These are phyloP conservation scores for Glycine tomentella DNA, from an alignment of 306 rosid species.

Conservation along the genomic window DNA sequence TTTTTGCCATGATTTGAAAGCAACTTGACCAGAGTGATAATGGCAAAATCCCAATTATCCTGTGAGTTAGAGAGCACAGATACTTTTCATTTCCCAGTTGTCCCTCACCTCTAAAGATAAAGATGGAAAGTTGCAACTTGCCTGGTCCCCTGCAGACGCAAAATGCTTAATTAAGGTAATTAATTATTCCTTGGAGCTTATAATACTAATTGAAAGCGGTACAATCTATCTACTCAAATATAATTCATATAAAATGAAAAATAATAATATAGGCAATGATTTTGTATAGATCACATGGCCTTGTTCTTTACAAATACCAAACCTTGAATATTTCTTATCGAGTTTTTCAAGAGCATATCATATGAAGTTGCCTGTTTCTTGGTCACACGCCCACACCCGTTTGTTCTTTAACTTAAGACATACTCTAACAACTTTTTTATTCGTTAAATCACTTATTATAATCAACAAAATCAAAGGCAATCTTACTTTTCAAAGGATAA, in stretches of 20 bases:
- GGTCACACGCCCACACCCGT: background rate
- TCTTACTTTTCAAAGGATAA: conserved; percentile 39
- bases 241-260: background rate
- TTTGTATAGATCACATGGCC: conserved; percentile 29
- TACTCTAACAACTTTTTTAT: conserved; percentile 10
- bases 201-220: background rate
- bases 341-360: background rate
- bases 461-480: conserved; percentile 35
- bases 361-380: conserved; percentile 19
- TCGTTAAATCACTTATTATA: conserved; percentile 20
- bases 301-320: conserved; percentile 1
- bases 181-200: background rate
- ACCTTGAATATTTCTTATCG: background rate
- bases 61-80: conserved; percentile 7
- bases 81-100: background rate
- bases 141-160: background rate
- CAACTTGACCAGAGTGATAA: background rate
- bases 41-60: conserved; percentile 17
- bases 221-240: background rate
- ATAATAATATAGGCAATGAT: conserved; percentile 21
- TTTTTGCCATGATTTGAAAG: background rate
- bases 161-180: background rate
- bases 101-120: conserved; percentile 2
- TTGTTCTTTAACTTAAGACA: conserved; percentile 10
- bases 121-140: conserved; percentile 11